Evolutionary conservation across 495 filamentous ascomycete genomes (phyloP).

Genomic region (Podospora anserina): DNA sequence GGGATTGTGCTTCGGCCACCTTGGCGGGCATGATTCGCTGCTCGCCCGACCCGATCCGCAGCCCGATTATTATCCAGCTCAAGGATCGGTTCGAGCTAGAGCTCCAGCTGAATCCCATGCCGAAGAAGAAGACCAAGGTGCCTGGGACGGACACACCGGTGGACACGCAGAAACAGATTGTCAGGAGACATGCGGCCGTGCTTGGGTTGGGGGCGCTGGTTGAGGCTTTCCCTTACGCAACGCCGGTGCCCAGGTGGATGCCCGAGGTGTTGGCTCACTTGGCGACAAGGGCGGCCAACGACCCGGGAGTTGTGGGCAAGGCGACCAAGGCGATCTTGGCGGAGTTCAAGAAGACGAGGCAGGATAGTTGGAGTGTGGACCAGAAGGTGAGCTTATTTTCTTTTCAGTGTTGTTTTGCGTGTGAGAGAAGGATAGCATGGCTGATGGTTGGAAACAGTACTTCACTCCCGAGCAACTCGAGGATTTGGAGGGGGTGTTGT

Average conservation of each 20-base stretch:
- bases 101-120: conserved; percentile 76
- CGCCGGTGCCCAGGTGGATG: conserved; percentile 90
- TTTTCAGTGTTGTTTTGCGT: neutral
- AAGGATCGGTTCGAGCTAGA: conserved; percentile 76
- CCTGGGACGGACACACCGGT: conserved; percentile 73
- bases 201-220: conserved; percentile 87
- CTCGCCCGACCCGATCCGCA: conserved; percentile 78
- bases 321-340: conserved; percentile 95
- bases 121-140: conserved; percentile 55
- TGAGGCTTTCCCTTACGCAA: conserved; percentile 95
- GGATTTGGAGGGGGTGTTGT: conserved; percentile 92
- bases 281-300: conserved; percentile 78
- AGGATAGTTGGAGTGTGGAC: conserved; percentile 98
- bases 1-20: conserved; percentile 85
- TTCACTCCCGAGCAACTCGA: conserved; percentile 91
- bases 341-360: conserved; percentile 99
- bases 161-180: conserved; percentile 73
- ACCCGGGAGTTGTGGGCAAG: conserved; percentile 90
- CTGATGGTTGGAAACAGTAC: conserved; percentile 53
- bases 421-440: neutral
- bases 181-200: conserved; percentile 85
- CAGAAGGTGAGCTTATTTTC: conserved; percentile 68
- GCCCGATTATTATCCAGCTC: conserved; percentile 68
- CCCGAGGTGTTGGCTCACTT: conserved; percentile 86
- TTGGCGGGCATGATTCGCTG: conserved; percentile 97